Evolutionary conservation across 2,329 filamentous ascomycete genomes (phyloP).

Genomic region (Claviceps humidiphila): DNA sequence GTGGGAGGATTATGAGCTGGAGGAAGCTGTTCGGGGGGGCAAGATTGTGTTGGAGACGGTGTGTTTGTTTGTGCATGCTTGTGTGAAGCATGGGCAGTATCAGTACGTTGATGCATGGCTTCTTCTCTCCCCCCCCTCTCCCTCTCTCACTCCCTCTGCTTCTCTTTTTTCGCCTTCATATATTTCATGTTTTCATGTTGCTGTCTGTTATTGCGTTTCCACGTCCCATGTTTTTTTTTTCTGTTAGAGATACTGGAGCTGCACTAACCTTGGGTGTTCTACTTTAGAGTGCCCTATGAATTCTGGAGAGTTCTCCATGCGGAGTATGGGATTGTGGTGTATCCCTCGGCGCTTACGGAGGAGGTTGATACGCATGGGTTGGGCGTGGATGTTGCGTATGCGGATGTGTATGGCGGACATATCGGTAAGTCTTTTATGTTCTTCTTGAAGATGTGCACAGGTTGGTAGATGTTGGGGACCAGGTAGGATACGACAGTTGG

Average conservation of each 20-base stretch:
- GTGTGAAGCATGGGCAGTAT: constrained; percentile 24
- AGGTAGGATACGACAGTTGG: too few species aligned
- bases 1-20: constrained; percentile 20
- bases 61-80: constrained; percentile 26
- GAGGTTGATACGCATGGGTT: constrained; percentile 20
- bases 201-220: background rate
- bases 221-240: too few species aligned
- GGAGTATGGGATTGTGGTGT: constrained; percentile 28
- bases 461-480: background rate
- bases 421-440: constrained; percentile 15
- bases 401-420: constrained; percentile 23
- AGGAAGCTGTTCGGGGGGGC: constrained; percentile 19
- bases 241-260: background rate
- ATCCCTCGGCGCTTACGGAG: constrained; percentile 25
- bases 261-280: too few species aligned
- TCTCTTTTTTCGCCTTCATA: too few species aligned
- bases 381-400: constrained; percentile 22
- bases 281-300: constrained; percentile 20
- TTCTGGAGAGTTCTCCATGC: constrained; percentile 25
- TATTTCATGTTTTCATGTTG: too few species aligned
- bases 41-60: constrained; percentile 24
- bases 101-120: constrained; percentile 13
- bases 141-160: background rate
- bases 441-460: background rate
- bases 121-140: background rate